These are phyloP conservation scores for Arachis stenosperma DNA, from an alignment of 306 rosid genomes.

Conservation along the genomic window DNA sequence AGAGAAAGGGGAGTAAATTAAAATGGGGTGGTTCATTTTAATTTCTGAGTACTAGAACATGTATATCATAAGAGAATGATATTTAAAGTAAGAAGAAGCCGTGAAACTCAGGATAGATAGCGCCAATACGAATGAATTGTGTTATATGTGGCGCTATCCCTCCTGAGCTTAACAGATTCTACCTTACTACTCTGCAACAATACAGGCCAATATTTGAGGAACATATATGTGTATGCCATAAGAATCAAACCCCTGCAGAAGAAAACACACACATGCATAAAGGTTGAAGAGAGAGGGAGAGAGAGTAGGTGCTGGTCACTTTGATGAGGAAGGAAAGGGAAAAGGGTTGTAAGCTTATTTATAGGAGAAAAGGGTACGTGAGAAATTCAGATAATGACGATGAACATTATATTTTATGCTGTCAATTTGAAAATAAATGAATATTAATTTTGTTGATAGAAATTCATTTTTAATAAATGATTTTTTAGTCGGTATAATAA, in stretches of 20 bases:
- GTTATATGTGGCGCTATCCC: conserved; percentile 73
- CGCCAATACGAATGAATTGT: conserved; percentile 43
- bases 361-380: conserved; percentile 48
- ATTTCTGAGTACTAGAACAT: too few relatives aligned
- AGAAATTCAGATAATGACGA: background rate
- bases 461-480: too few relatives aligned
- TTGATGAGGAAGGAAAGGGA: conserved; percentile 35
- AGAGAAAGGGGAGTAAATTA: background rate
- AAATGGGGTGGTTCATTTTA: background rate
- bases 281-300: background rate
- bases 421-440: background rate
- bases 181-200: conserved; percentile 42
- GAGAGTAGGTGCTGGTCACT: background rate
- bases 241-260: background rate
- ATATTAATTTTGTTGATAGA: background rate
- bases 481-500: too few relatives aligned
- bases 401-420: background rate
- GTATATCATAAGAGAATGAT: too few relatives aligned
- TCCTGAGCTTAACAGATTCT: conserved; percentile 90
- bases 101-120: conserved; percentile 85
- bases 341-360: conserved; percentile 44
- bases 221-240: background rate
- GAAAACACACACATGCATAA: background rate
- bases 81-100: conserved; percentile 57
- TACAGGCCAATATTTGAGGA: too few relatives aligned